Evolutionary conservation across 768 basidiomycete genomes (phyloP).

Genomic region (Lentinula boryana): DNA sequence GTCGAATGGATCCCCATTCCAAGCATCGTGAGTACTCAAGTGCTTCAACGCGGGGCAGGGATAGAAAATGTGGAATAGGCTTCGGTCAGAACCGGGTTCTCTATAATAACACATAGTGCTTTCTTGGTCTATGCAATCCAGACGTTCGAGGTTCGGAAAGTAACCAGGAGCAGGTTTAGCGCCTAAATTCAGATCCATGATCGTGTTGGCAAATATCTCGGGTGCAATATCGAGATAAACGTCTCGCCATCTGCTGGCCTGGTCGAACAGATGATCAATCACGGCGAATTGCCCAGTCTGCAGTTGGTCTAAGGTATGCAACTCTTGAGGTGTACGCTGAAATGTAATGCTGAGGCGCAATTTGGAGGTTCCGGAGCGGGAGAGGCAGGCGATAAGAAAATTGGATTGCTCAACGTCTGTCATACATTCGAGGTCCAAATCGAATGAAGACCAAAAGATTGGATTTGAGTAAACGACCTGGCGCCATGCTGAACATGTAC

Average conservation of each 20-base stretch:
- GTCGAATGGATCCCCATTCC: not conserved
- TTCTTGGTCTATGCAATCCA: not conserved
- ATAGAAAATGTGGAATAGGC: not conserved
- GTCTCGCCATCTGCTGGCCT: not conserved
- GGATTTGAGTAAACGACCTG: not conserved
- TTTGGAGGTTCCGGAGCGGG: not conserved
- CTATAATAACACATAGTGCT: not conserved
- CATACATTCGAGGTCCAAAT: not conserved
- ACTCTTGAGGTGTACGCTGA: not conserved
- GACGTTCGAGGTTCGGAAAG: not conserved
- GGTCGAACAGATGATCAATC: not conserved
- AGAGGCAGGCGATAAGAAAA: not conserved
- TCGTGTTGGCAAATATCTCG: not conserved
- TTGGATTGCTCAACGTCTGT: not conserved
- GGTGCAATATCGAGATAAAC: not conserved
- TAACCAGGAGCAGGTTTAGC: not conserved
- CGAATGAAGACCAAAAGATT: not conserved
- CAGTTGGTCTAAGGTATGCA: not conserved
- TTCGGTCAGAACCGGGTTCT: not conserved
- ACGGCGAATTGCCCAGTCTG: not conserved
- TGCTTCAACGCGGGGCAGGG: not conserved
- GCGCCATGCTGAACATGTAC: not conserved
- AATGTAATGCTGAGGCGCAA: not conserved
- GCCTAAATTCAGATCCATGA: not conserved
- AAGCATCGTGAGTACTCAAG: not conserved